Evolutionary conservation across 192 early-diverging fungal species (phyloP).

Genomic region (Rhizophagus clarus): DNA sequence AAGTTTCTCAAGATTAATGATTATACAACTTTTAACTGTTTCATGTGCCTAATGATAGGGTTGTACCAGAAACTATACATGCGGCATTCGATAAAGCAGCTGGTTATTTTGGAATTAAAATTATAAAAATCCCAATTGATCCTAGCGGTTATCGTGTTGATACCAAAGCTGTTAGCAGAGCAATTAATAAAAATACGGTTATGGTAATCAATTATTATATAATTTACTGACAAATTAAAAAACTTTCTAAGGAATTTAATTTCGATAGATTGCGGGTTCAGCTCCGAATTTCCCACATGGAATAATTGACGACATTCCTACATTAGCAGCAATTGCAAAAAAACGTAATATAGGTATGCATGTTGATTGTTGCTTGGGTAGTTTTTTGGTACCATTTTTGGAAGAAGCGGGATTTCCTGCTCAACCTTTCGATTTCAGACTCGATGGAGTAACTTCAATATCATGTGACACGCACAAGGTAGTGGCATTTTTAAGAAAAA

Average conservation of each 20-base stretch:
- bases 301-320: slow-evolving; percentile 86
- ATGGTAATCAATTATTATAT: slow-evolving; percentile 51
- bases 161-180: slow-evolving; percentile 69
- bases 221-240: background rate
- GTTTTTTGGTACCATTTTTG: slow-evolving; percentile 92
- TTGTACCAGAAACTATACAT: slow-evolving; percentile 91
- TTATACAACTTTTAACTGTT: background rate
- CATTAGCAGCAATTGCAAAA: slow-evolving; percentile 74
- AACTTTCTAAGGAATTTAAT: background rate
- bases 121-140: slow-evolving; percentile 85
- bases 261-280: slow-evolving; percentile 75
- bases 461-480: slow-evolving; percentile 96
- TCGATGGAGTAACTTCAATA: slow-evolving; percentile 92
- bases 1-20: background rate
- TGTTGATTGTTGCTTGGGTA: slow-evolving; percentile 95
- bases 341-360: slow-evolving; percentile 87
- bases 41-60: slow-evolving; percentile 42
- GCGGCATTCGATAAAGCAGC: slow-evolving; percentile 97
- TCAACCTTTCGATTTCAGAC: slow-evolving; percentile 82
- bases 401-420: slow-evolving; percentile 91
- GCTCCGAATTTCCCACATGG: slow-evolving; percentile 94
- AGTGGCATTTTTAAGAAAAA: background rate
- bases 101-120: slow-evolving; percentile 86
- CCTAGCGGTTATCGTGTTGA: slow-evolving; percentile 75
- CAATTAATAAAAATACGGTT: slow-evolving; percentile 91